Base-by-base conservation (phyloP, 2,329 filamentous ascomycete genomes). In the Trichophyton equinum region DNA sequence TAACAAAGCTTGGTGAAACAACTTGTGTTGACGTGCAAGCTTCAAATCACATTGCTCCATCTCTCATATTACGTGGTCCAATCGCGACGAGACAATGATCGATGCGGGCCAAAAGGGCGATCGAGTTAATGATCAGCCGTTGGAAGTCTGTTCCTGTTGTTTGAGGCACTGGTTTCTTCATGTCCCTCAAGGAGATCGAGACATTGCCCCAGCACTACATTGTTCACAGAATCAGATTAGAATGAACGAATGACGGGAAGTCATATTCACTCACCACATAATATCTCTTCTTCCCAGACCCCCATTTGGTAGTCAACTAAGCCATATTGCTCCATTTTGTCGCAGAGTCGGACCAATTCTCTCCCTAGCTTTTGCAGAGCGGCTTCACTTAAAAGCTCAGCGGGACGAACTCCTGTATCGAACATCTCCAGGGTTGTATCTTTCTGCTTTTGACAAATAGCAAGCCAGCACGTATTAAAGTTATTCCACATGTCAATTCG, bases 251-350 rank as follows among this genome's bases (percentile, higher is more conserved):
- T 33, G 9, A 47, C 49, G 46, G 33, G 27, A 40, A 61, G 18
- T 33, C 44, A 30, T 15, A 38, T 42, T 55, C 20, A 18, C 88
- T 75, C 78, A 96, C 91, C 81, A 62, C 83, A 82, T 67, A 94
- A 83, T 67, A 97, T 96, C 70, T 89, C 85, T 71, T 97, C 91
- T 74, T 97, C 94, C 83, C 90, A 95, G 27, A 97, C 89, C 7
- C 94, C 94, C 77, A 96, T 95, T 69, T 97, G 88, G 72, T 97
- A 99, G 75, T 99, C 94, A 9, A 99, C 90, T 56, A 99, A 77
- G n/a, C 94, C 94, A 70, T 95, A 86, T 66, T 87, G 86, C 73
- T 97, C 92, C 64, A 97, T 82, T 58, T 83, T 83, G 71, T 97
- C 91, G 71, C 91, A 95, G 58, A 96, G 79, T 58, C 85, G 82